Evolutionary conservation across 1,139 yeast species (phyloP).

Genomic region (Eremothecium coryli): DNA sequence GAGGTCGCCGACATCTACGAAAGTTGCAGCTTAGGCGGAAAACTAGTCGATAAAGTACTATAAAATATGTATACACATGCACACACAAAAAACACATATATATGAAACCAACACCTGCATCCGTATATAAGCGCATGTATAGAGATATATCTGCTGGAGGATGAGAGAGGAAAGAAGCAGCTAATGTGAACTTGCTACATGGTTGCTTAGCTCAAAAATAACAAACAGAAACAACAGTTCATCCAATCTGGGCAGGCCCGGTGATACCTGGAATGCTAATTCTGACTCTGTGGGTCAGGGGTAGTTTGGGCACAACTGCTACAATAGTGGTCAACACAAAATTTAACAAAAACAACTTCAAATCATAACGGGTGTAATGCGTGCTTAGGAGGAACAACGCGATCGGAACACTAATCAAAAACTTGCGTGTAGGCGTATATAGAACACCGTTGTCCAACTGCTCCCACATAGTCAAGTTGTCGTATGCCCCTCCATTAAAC

Average conservation of each 20-base stretch:
- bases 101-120: too few relatives aligned
- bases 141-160: too few relatives aligned
- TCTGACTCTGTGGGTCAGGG: slow-evolving; percentile 69
- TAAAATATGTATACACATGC: too few relatives aligned
- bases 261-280: slow-evolving; percentile 47
- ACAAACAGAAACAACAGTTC: too few relatives aligned
- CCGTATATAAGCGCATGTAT: background rate
- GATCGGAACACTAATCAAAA: slow-evolving; percentile 83
- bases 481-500: slow-evolving; percentile 93
- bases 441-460: slow-evolving; percentile 96
- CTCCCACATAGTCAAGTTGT: slow-evolving; percentile 97
- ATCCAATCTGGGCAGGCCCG: slow-evolving; percentile 31
- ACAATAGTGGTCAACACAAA: slow-evolving; percentile 70
- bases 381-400: slow-evolving; percentile 78
- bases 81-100: too few relatives aligned
- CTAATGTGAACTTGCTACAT: too few relatives aligned
- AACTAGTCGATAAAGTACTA: too few relatives aligned
- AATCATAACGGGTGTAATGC: slow-evolving; percentile 81
- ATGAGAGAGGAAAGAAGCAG: too few relatives aligned
- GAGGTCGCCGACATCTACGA: too few relatives aligned
- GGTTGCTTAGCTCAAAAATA: too few relatives aligned
- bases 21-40: too few relatives aligned
- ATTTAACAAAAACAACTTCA: slow-evolving; percentile 69
- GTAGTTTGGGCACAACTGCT: slow-evolving; percentile 81
- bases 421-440: slow-evolving; percentile 93